Conservation (phyloP, 352 stramenopile genomes). For the Plasmopara viticola region DNA sequence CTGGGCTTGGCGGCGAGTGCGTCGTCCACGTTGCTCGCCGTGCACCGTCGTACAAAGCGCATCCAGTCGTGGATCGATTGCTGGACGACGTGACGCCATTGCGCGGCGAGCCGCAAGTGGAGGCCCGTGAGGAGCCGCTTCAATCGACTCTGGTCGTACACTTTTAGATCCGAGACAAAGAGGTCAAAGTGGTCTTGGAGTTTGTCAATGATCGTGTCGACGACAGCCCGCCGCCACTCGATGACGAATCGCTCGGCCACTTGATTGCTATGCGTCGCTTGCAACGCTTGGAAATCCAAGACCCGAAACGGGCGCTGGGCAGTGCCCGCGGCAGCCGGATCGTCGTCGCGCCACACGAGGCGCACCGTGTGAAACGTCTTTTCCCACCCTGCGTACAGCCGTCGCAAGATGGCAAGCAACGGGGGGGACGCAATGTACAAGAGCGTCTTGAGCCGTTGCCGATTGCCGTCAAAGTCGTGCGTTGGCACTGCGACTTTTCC, state of each 20-base stretch:
- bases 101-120: conserved; percentile 79
- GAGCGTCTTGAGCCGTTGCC: conserved; percentile 32
- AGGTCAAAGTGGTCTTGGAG: conserved; percentile 92
- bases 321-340: too few species aligned
- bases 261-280: conserved; percentile 72
- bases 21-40: neutral
- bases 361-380: conserved; percentile 76
- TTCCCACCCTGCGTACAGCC: conserved; percentile 89
- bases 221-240: conserved; percentile 86
- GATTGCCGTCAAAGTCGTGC: conserved; percentile 56
- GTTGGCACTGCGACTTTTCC: conserved; percentile 78
- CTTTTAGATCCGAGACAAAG: conserved; percentile 75
- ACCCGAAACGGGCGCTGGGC: conserved; percentile 77
- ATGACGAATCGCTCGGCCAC: conserved; percentile 64
- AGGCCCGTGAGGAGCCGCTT: conserved; percentile 78
- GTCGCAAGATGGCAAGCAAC: conserved; percentile 74
- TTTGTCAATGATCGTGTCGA: conserved; percentile 92
- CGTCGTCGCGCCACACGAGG: conserved; percentile 28
- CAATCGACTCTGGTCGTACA: conserved; percentile 54
- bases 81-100: conserved; percentile 70
- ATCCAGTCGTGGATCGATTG: conserved; percentile 57
- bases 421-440: conserved; percentile 58
- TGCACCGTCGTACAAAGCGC: conserved; percentile 35
- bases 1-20: too few species aligned
- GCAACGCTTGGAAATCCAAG: conserved; percentile 76